These are phyloP conservation scores for Hypoxylon sp. DNA, from an alignment of 2,329 filamentous ascomycete genomes.

Conservation along the genomic window DNA sequence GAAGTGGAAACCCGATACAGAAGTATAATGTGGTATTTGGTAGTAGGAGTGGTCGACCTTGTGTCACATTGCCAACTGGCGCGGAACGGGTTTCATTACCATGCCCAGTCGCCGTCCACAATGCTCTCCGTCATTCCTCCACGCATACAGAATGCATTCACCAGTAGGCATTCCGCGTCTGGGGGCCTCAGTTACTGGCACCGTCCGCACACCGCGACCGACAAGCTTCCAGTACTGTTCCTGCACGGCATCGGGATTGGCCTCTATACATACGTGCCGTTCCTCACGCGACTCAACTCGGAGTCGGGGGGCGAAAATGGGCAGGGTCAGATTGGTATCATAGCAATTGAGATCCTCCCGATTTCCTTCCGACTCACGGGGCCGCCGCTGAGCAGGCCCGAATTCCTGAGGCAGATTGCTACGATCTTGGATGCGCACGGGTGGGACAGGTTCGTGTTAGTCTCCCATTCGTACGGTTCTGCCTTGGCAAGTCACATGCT, in stretches of 20 bases:
- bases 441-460: constrained; percentile 72
- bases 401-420: constrained; percentile 70
- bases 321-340: constrained; percentile 70
- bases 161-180: constrained; percentile 64
- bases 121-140: constrained; percentile 69
- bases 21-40: constrained; percentile 74
- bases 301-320: constrained; percentile 55
- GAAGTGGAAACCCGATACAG: constrained; percentile 72
- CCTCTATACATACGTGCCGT: constrained; percentile 72
- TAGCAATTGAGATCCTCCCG: constrained; percentile 76
- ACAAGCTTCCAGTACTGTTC: constrained; percentile 73
- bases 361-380: constrained; percentile 74
- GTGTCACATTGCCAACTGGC: constrained; percentile 62
- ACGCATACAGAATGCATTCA: constrained; percentile 66
- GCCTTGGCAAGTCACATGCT: constrained; percentile 75
- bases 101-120: constrained; percentile 60
- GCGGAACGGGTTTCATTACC: constrained; percentile 67
- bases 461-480: constrained; percentile 75
- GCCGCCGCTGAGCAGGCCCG: constrained; percentile 64
- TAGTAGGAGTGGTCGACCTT: constrained; percentile 70
- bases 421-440: constrained; percentile 70
- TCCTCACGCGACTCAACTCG: constrained; percentile 67
- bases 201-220: constrained; percentile 71
- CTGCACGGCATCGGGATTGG: constrained; percentile 81
- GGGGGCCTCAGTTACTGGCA: constrained; percentile 74